Conservation (phyloP, 495 filamentous ascomycete genomes). For the Penicillium macrosclerotiorum region DNA sequence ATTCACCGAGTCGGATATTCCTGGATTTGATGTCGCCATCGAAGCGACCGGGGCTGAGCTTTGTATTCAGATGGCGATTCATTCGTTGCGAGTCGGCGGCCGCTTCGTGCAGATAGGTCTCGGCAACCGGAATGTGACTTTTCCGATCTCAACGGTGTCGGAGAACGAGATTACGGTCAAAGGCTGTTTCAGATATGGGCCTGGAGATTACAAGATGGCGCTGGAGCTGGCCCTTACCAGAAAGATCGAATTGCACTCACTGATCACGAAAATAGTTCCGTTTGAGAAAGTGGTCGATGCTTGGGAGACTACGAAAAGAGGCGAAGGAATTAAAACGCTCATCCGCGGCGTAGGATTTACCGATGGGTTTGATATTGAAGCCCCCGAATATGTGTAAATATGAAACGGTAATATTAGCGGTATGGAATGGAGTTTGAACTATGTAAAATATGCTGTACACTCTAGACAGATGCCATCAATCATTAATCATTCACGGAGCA, state of each 20-base stretch:
- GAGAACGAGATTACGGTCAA: conserved; percentile 78
- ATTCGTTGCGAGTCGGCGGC: conserved; percentile 68
- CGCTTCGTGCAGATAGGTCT: conserved; percentile 85
- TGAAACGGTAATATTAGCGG: conserved; percentile 3
- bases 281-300: conserved; percentile 75
- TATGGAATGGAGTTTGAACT: background rate
- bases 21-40: conserved; percentile 73
- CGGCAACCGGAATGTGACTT: conserved; percentile 71
- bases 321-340: conserved; percentile 80
- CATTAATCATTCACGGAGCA: background rate
- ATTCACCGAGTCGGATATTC: conserved; percentile 9
- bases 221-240: conserved; percentile 64
- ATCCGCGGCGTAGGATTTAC: conserved; percentile 57
- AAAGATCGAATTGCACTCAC: conserved; percentile 65
- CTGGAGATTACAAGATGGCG: conserved; percentile 77
- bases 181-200: conserved; percentile 80
- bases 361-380: background rate
- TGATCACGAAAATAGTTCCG: conserved; percentile 66
- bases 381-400: background rate
- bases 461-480: conserved; percentile 2
- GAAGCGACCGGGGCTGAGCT: conserved; percentile 81
- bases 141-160: conserved; percentile 79
- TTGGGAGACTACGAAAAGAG: conserved; percentile 72
- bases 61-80: conserved; percentile 70
- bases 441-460: conserved; percentile 8